Conservation (phyloP, 306 rosid species). For the Boehmeria nivea region DNA sequence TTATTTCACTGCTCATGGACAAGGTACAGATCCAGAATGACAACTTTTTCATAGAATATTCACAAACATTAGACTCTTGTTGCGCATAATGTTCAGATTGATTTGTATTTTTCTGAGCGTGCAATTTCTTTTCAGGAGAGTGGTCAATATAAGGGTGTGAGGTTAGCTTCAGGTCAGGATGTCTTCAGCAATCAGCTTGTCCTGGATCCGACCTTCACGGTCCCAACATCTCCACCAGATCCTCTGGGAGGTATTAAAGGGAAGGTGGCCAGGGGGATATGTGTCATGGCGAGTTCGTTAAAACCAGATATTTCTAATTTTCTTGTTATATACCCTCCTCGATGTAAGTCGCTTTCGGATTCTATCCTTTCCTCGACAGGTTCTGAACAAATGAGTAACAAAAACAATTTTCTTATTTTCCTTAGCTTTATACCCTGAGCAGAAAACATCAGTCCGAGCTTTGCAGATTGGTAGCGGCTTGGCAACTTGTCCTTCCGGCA, state of each 20-base stretch:
- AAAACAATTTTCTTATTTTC: slow-evolving; percentile 10
- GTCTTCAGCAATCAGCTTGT: slow-evolving; percentile 63
- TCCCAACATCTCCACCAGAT: slow-evolving; percentile 31
- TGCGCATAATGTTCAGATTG: slow-evolving; percentile 15
- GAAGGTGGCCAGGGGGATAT: slow-evolving; percentile 88
- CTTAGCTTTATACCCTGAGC: slow-evolving; percentile 74
- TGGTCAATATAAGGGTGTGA: slow-evolving; percentile 72
- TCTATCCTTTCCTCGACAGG: slow-evolving; percentile 14
- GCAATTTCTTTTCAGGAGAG: slow-evolving; percentile 42
- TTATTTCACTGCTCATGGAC: slow-evolving; percentile 59
- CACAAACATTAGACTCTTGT: slow-evolving; percentile 1
- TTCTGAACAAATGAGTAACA: background rate
- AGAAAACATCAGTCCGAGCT: slow-evolving; percentile 61
- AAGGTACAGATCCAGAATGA: slow-evolving; percentile 43
- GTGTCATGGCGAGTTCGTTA: slow-evolving; percentile 63
- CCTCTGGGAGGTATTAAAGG: slow-evolving; percentile 39
- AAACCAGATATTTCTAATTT: slow-evolving; percentile 54
- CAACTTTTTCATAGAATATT: background rate
- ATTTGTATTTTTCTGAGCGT: slow-evolving; percentile 22
- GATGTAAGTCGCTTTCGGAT: slow-evolving; percentile 48
- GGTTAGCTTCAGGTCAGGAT: slow-evolving; percentile 84
- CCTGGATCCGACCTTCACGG: slow-evolving; percentile 63
- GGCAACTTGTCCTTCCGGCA: slow-evolving; percentile 76
- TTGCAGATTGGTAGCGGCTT: slow-evolving; percentile 73
- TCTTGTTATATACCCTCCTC: slow-evolving; percentile 75